Evolutionary conservation across 2,329 filamentous ascomycete genomes (phyloP).

Genomic region (Massarina eburnea): DNA sequence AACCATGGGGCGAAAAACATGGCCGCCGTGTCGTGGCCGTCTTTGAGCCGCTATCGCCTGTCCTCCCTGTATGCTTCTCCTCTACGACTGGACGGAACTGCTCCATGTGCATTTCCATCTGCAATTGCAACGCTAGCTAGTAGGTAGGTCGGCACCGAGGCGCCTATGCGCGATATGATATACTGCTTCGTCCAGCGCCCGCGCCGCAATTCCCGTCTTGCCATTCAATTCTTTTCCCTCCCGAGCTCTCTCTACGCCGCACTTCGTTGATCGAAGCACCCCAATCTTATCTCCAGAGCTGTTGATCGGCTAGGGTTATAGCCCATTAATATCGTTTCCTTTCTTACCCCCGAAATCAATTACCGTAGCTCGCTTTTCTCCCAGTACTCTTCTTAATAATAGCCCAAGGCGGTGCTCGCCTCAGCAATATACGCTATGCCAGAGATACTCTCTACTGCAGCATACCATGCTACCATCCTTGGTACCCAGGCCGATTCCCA

Average conservation of each 20-base stretch:
- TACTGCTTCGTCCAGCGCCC: conserved; percentile 29
- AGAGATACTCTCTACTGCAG: conserved; percentile 50
- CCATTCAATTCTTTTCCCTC: conserved; percentile 40
- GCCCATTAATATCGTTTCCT: conserved; percentile 35
- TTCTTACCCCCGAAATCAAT: conserved; percentile 16
- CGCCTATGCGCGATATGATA: conserved; percentile 39
- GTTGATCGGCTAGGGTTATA: conserved; percentile 49
- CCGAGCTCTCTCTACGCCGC: conserved; percentile 25
- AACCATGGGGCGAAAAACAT: conserved; percentile 24
- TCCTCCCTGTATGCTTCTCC: conserved; percentile 21
- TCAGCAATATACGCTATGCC: conserved; percentile 47
- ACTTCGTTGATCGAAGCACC: conserved; percentile 51
- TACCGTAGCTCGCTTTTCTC: conserved; percentile 28
- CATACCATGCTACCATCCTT: conserved; percentile 46
- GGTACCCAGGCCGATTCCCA: conserved; percentile 27
- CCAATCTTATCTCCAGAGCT: conserved; percentile 40
- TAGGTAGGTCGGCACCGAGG: conserved; percentile 22
- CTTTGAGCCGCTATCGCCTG: conserved; percentile 36
- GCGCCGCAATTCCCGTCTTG: conserved; percentile 27
- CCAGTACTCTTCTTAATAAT: conserved; percentile 39
- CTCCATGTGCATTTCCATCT: conserved; percentile 31
- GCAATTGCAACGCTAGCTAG: conserved; percentile 31
- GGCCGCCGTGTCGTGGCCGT: conserved; percentile 39
- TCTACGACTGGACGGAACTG: conserved; percentile 33
- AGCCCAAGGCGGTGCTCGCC: conserved; percentile 40